phyloP scores from a whole-genome alignment of 805 yeast species.

The Wickerhamomyces subpelliculosus region DNA sequence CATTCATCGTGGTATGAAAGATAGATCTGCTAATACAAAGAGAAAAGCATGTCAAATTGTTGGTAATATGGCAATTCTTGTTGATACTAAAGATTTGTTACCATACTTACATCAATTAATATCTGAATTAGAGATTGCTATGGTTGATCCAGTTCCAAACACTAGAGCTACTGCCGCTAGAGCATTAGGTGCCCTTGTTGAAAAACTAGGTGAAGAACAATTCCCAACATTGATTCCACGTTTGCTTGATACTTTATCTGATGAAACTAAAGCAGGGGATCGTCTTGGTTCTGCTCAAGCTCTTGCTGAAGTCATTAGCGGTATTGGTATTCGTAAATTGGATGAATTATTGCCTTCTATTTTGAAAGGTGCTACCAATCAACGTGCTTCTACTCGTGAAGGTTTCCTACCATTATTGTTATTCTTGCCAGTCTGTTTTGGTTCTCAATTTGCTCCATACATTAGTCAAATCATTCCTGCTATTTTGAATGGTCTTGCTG shows the following conservation, averaged over 20 bases:
- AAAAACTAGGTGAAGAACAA: constrained; percentile 90
- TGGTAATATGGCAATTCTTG: constrained; percentile 96
- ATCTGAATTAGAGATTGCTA: constrained; percentile 79
- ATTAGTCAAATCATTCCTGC: constrained; percentile 85
- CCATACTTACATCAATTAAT: constrained; percentile 80
- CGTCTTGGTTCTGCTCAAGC: constrained; percentile 97
- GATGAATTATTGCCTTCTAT: constrained; percentile 85
- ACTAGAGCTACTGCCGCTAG: constrained; percentile 97
- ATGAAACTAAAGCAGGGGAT: constrained; percentile 77
- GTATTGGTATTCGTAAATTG: constrained; percentile 79
- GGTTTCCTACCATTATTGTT: constrained; percentile 88
- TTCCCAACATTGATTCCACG: constrained; percentile 90
- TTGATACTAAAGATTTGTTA: constrained; percentile 75
- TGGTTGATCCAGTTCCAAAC: constrained; percentile 98
- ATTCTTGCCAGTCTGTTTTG: constrained; percentile 92
- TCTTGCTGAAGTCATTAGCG: constrained; percentile 85
- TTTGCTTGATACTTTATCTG: constrained; percentile 67
- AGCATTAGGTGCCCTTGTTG: constrained; percentile 93
- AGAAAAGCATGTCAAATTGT: constrained; percentile 95
- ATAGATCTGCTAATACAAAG: constrained; percentile 88
- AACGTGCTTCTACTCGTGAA: constrained; percentile 72
- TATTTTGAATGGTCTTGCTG: constrained; percentile 86
- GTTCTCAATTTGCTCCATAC: constrained; percentile 85
- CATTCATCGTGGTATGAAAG: constrained; percentile 90
- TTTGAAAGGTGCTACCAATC: constrained; percentile 58